Base-by-base conservation (phyloP, 495 filamentous ascomycete genomes). In the Aspergillus mulundensis region DNA sequence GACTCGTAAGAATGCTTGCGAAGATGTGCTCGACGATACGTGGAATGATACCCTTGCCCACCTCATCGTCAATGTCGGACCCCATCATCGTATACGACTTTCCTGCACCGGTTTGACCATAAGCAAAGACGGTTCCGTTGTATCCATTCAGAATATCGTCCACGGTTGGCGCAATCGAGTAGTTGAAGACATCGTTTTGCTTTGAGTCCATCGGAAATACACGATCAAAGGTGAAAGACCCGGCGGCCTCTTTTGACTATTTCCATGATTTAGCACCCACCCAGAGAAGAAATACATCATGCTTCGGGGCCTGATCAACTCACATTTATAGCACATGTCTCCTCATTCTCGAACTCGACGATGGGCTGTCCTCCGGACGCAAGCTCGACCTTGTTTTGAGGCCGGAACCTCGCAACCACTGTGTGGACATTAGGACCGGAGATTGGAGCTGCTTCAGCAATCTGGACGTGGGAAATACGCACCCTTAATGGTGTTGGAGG, bases 11-110 rank as follows among this genome's bases (percentile, higher is more conserved):
- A 65, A 98, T 97, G 66, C 89, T 95, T 59, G 87, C 85, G 69
- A 98, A 98, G 64, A 98, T 96, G 71, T 98, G 94, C 71, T 97
- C 90, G 61, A 97, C 89, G 60, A 98, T 98, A 60, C 94, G 87
- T 32, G 94, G 94, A 61, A 96, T 98, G 24, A 98, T 89, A 79
- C 94, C 94, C 70, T 90, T 91, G 60, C 84, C 84, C 50, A 84
- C 79, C 0, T 91, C 88, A 71, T 97, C 89, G 63, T 95, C 94
- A 70, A 97, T 97, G 74, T 93, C 92, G 20, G 85, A 87, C 50
- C 92, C 92, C 94, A 97, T 98, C 94, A 98, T 98, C 0, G 92
- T 97, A 70, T 92, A 97, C 15, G 94, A 97, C 77, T 98, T 98
- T 72, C 94, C 94, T 5, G 95, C 92, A 70, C 94, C 94, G 1